phyloP scores from a whole-genome alignment of 768 basidiomycete genomes.

The Pleurotus salmoneostramineus region DNA sequence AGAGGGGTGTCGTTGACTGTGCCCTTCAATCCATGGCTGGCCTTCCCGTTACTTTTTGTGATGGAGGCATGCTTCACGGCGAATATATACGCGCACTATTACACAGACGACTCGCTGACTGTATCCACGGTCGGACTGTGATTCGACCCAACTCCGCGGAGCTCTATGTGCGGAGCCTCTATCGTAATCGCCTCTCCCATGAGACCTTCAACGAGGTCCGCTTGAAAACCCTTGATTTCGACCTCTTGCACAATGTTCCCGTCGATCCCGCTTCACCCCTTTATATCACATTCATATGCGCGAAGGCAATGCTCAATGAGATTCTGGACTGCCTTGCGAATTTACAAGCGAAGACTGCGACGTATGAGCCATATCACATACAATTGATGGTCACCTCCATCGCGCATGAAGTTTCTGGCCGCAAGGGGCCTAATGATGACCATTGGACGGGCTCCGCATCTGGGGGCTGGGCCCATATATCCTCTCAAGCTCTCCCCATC shows the following conservation, averaged over 20 bases:
- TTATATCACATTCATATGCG: constrained; percentile 2
- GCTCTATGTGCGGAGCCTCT: constrained; percentile 6
- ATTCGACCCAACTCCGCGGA: not conserved
- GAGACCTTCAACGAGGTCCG: not conserved
- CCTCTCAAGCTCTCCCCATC: constrained; percentile 2
- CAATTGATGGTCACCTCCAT: constrained; percentile 5
- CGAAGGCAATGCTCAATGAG: constrained; percentile 4
- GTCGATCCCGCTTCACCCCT: not conserved
- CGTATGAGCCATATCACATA: not conserved
- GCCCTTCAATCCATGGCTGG: constrained; percentile 8
- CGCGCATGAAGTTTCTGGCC: not conserved
- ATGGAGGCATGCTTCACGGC: not conserved
- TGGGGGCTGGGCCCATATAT: constrained; percentile 1
- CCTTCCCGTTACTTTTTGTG: not conserved
- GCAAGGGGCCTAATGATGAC: constrained; percentile 7
- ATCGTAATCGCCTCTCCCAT: not conserved
- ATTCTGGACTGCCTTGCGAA: constrained; percentile 2
- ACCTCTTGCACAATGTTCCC: not conserved
- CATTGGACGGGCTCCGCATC: not conserved
- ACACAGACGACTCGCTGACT: not conserved
- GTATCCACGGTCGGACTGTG: not conserved
- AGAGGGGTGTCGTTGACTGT: not conserved
- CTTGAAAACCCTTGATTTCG: not conserved
- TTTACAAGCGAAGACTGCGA: not conserved
- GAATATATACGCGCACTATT: not conserved